Percentiles rank a stretch among this genome's conserved stretches.
phyloP scores from a whole-genome alignment of 352 stramenopile genomes.

The Discostella stelligera region DNA sequence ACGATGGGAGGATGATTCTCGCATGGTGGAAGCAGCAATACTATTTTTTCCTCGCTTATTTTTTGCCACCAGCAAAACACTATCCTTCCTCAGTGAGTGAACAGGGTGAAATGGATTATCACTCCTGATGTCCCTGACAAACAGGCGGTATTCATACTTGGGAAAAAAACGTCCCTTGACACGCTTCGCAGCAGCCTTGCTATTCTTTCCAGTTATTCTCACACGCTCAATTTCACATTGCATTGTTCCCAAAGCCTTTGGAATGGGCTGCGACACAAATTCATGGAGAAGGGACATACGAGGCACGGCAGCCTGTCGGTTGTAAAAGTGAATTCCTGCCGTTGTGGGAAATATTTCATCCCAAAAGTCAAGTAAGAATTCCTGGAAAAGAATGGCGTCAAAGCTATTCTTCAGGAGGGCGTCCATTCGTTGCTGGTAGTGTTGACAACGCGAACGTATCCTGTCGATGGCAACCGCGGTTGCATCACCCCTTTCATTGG shows the following conservation, averaged over 20 bases:
- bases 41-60: conserved; percentile 47
- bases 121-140: conserved; percentile 63
- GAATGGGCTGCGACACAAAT: conserved; percentile 74
- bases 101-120: conserved; percentile 12
- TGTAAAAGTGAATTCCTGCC: conserved; percentile 68
- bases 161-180: conserved; percentile 76
- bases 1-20: not conserved
- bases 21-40: not conserved
- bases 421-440: conserved; percentile 53
- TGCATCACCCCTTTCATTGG: conserved; percentile 5
- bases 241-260: conserved; percentile 73
- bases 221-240: conserved; percentile 81
- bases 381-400: conserved; percentile 46
- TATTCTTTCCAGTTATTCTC: conserved; percentile 34
- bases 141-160: conserved; percentile 79
- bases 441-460: conserved; percentile 30
- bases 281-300: conserved; percentile 60
- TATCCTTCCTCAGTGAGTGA: conserved; percentile 53
- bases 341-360: conserved; percentile 69
- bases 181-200: conserved; percentile 50
- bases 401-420: conserved; percentile 21
- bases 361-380: conserved; percentile 79
- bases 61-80: conserved; percentile 73
- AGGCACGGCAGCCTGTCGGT: conserved; percentile 66
- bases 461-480: conserved; percentile 14